Evolutionary conservation across 73 alveolate species (phyloP).

Genomic region (Tetrahymena borealis): DNA sequence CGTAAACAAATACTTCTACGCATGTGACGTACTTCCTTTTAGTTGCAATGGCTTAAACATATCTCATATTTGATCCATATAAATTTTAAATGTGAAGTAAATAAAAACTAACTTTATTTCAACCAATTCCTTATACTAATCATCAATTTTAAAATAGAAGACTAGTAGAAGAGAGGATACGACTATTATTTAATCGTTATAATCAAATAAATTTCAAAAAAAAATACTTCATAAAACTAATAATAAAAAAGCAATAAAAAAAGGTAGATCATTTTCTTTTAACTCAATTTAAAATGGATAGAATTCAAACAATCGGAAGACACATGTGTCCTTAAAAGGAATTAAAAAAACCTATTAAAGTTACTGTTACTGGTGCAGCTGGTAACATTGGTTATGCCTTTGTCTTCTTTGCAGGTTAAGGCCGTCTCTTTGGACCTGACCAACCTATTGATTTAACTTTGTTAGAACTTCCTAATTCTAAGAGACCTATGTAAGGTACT

Average conservation of each 20-base stretch:
- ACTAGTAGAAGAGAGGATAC: not conserved
- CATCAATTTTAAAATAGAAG: not conserved
- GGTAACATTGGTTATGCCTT: conserved; percentile 88
- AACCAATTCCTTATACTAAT: too few species aligned
- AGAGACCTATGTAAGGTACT: conserved; percentile 73
- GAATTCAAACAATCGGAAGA: not conserved
- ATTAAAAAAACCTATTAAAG: conserved; percentile 1
- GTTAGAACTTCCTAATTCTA: conserved; percentile 59
- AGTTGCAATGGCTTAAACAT: not conserved
- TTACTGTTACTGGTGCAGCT: conserved; percentile 91
- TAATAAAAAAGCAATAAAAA: not conserved
- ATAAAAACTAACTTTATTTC: too few species aligned
- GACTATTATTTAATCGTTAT: not conserved
- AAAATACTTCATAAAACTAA: not conserved
- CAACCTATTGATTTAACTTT: conserved; percentile 58
- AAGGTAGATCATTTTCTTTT: not conserved
- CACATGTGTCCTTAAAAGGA: not conserved
- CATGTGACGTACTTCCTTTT: not conserved
- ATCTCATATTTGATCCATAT: not conserved
- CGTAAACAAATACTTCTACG: not conserved
- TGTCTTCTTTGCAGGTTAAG: conserved; percentile 69
- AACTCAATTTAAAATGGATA: not conserved
- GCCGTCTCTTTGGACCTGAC: conserved; percentile 81
- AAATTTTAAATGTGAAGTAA: too few species aligned
- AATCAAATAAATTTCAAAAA: not conserved